Conservation (phyloP, 306 rosid species). For the barrel medic (Medicago truncatula) region DNA sequence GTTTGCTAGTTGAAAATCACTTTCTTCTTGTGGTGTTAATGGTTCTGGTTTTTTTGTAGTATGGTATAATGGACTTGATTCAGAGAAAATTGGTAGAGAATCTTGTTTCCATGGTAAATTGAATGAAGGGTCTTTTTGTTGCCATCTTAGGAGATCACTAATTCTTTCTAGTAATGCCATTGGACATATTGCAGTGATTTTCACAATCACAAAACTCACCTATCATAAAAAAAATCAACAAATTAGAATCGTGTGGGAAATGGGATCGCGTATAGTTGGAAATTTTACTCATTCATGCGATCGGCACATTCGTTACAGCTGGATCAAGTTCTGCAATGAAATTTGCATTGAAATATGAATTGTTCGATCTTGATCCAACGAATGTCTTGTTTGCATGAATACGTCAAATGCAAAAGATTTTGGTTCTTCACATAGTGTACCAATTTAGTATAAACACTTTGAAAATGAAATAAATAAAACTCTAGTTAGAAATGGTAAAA, state of each 20-base stretch:
- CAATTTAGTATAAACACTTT: background rate
- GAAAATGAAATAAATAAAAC: background rate
- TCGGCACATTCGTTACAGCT: background rate
- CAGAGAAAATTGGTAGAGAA: constrained; percentile 67
- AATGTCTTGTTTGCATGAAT: background rate
- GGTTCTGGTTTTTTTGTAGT: constrained; percentile 65
- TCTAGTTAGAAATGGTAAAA: background rate
- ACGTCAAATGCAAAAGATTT: background rate
- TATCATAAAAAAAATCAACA: constrained; percentile 20
- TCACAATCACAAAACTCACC: constrained; percentile 72
- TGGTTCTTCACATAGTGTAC: background rate
- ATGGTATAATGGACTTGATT: constrained; percentile 81
- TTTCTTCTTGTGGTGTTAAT: constrained; percentile 65
- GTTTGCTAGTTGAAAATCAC: constrained; percentile 60
- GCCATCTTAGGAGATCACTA: constrained; percentile 89
- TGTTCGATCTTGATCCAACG: background rate
- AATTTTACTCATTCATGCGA: background rate
- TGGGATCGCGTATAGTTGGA: no score
- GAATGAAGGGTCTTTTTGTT: constrained; percentile 69
- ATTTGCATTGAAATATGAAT: no score
- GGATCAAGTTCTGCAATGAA: no score
- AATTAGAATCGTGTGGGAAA: background rate
- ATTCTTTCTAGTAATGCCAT: constrained; percentile 63
- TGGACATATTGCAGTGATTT: constrained; percentile 90
- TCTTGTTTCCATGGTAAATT: constrained; percentile 79